Base-by-base conservation (phyloP, 768 basidiomycete species). In the Tricholoma sp. region DNA sequence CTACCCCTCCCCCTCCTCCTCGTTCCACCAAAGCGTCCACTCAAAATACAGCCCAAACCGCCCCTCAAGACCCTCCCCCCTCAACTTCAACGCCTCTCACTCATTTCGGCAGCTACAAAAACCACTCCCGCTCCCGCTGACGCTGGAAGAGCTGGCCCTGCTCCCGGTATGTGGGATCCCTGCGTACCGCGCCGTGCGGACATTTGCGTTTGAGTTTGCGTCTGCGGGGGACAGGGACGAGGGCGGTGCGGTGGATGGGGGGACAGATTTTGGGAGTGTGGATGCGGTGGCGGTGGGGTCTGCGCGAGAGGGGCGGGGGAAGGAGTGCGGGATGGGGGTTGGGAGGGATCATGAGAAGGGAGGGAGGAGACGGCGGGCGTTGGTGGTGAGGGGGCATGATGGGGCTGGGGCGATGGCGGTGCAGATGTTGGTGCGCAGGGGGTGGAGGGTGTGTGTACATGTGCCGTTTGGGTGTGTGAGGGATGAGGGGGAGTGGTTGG, bases 101-200 rank as follows among this genome's bases (percentile, higher is more conserved):
- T 15, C 24, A 11, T 8, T 9, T 24, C 36, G 12, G 24, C 44
- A 45, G 11, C 24, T 11, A n/a, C 45, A 29, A 4, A 32, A 37
- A 13, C 52, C 39, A 39, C 56, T 44, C 50, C 54, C 17, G 18
- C 54, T 63, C 24, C 58, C 67, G 1, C 63, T 76, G 18, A 71
- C 83, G 1, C 68, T 92, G 29, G 85, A 88, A 54, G 88, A 94
- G 66, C 80, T 94, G 13, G 87, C 93, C 1, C 79, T 93, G 18
- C 76, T 96, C 0, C 89, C 94, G 2, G 73, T 92, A 2, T 82
- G 83, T 45, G 94, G 89, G 3, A 74, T 96, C 24, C 79, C 86
- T n/a, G 91, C 93, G 0, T 85, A 91, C 63, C 84, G 94, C 12
- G 91, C 91, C 1, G 78, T 93, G 8, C 82, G 88, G 44, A 87